Base-by-base conservation (phyloP, 345 rosid genomes). In the Capsella bursapastoris region DNA sequence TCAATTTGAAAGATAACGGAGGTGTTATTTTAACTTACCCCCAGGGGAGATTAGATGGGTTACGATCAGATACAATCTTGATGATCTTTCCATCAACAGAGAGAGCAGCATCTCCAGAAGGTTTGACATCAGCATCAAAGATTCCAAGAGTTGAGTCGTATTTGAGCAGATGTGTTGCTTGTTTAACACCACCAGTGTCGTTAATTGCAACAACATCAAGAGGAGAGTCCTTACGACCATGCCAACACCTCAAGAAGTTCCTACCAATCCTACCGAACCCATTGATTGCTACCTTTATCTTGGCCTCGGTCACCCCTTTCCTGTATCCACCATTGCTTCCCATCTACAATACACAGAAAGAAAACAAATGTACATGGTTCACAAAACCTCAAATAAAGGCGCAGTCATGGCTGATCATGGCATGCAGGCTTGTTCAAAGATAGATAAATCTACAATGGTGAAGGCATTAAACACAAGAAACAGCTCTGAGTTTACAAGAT, bases 161-260 rank as follows among this genome's bases (percentile, higher is more conserved):
- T 80, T 93, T 93, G 78, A 93, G 98, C 63, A 93, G 97, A 81
- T 93, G 98, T 2, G 97, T 86, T 65, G 98, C 97, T 72, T 93
- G 97, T 86, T 91, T 93, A 50, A 93, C 87, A 76, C 98, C 97
- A 2, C 98, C 98, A 18, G 91, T 89, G 89, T 93, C 81, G 59
- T 78, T 95, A 73, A 95, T 92, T 4, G 86, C 96, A 66, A 95
- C 15, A 18, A 95, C 97, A 7, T 95, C 99, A 9, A 95, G 92
- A 52, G 99, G 99, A 4, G 97, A 95, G 86, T 92, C 81, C 34
- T 90, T 83, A 66, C 99, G 85, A 28, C 96, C 99, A 16, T 92
- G 99, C 99, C 99, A 95, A 84, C 99, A 95, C 35, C 97, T 84
- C 65, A 95, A 88, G 84, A 95, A 91, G 90, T 95, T 95, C 83